A percentile compares a stretch with the other conserved stretches of the same genome.
Evolutionary conservation across 176 grass and related monocot genomes (phyloP).

Genomic region (Tillandsia fasciculata): DNA sequence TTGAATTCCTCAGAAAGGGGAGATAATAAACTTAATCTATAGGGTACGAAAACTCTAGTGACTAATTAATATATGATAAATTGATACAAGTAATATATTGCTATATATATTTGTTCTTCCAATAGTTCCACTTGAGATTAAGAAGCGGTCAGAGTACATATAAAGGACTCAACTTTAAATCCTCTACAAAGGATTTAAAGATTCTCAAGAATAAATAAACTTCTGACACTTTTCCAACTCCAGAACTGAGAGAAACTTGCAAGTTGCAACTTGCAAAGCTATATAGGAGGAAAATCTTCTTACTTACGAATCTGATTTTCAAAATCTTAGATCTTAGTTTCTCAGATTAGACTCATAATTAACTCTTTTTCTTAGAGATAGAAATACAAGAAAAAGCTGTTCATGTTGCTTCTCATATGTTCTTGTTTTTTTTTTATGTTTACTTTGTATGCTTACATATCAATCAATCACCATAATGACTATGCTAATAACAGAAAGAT

Average conservation of each 20-base stretch:
- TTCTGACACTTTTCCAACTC: background rate
- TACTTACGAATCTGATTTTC: background rate
- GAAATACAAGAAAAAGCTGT: background rate
- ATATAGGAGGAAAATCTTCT: background rate
- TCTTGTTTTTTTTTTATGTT: background rate
- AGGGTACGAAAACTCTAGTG: background rate
- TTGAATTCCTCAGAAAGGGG: background rate
- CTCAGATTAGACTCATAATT: background rate
- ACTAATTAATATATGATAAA: background rate
- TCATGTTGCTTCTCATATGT: background rate
- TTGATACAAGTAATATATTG: background rate
- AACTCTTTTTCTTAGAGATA: background rate
- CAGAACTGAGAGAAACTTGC: background rate
- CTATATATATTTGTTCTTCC: background rate
- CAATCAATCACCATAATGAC: background rate
- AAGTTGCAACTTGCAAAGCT: background rate
- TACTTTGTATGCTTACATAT: background rate
- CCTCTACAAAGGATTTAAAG: background rate
- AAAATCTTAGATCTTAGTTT: background rate
- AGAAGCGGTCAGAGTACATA: background rate
- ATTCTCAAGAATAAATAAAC: background rate
- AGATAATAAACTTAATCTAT: background rate
- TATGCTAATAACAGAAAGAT: background rate
- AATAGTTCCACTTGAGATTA: background rate
- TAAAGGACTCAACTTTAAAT: background rate